These are phyloP conservation scores for Steccherinum ochraceum DNA, from an alignment of 768 basidiomycete species.

Conservation along the genomic window DNA sequence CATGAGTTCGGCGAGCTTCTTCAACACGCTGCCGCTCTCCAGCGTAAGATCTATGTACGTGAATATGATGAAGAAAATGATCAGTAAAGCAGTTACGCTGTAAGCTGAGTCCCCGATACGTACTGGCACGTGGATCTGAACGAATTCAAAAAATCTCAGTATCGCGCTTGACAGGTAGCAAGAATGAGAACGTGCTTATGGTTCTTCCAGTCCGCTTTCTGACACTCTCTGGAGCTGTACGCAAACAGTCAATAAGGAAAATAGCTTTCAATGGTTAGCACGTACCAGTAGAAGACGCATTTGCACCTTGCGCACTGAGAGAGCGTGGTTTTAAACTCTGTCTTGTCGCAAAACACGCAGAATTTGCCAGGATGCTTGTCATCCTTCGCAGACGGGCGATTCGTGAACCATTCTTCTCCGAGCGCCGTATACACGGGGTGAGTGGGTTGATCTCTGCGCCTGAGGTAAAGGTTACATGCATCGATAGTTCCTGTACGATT, in stretches of 20 bases:
- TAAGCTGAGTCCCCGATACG: too few species aligned
- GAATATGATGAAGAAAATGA: too few species aligned
- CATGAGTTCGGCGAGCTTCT: background rate
- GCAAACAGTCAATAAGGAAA: too few species aligned
- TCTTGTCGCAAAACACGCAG: background rate
- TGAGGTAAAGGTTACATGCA: background rate
- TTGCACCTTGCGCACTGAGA: background rate
- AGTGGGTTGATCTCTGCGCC: background rate
- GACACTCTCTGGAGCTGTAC: conserved; percentile 2
- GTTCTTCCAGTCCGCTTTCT: conserved; percentile 5
- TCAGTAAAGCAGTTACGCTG: too few species aligned
- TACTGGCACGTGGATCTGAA: background rate
- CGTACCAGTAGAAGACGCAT: background rate
- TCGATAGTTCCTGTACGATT: background rate
- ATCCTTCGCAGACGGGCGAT: background rate
- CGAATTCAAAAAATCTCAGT: background rate
- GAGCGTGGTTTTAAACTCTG: background rate
- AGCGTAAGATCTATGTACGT: background rate
- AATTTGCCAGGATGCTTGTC: background rate
- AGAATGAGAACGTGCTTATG: background rate
- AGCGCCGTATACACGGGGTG: background rate
- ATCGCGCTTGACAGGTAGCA: background rate
- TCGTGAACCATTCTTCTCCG: background rate
- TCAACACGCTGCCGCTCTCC: background rate
- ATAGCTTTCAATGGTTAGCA: background rate